Percentiles rank a stretch among this genome's conserved stretches.
These are phyloP conservation scores for Paramyrothecium sp. DNA, from an alignment of 2,329 filamentous ascomycete genomes.

Conservation along the genomic window DNA sequence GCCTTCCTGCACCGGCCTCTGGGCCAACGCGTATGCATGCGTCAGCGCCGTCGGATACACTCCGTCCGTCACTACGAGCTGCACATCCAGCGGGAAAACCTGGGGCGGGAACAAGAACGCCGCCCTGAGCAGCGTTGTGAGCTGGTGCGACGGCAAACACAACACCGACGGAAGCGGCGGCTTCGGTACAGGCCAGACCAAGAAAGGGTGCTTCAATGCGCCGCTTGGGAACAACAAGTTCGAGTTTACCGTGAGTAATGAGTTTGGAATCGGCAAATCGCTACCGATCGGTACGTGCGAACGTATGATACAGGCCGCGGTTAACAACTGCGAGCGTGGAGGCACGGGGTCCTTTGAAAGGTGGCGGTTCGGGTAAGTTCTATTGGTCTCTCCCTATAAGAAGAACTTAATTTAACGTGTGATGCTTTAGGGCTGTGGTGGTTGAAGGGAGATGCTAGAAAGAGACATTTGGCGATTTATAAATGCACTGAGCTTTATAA, in stretches of 20 bases:
- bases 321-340: slow-evolving; percentile 2
- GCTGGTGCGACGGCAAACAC: slow-evolving; percentile 9
- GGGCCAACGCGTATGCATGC: slow-evolving; percentile 1
- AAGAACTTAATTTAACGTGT: not conserved
- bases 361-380: slow-evolving; percentile 11
- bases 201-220: slow-evolving; percentile 7
- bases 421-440: not conserved
- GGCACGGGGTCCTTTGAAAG: slow-evolving; percentile 1
- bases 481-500: no score
- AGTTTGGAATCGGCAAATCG: not conserved
- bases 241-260: not conserved
- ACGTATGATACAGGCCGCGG: not conserved
- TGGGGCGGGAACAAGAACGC: slow-evolving; percentile 10
- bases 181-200: not conserved
- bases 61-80: not conserved
- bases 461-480: no score
- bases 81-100: not conserved
- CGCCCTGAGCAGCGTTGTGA: not conserved
- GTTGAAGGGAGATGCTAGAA: not conserved
- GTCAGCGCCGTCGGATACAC: slow-evolving; percentile 5
- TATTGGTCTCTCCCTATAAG: not conserved
- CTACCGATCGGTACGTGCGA: not conserved
- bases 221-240: slow-evolving; percentile 6
- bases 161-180: not conserved
- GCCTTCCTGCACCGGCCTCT: not conserved